Base-by-base conservation (phyloP, 75 land plant species). In the Cryptomeria japonica region DNA sequence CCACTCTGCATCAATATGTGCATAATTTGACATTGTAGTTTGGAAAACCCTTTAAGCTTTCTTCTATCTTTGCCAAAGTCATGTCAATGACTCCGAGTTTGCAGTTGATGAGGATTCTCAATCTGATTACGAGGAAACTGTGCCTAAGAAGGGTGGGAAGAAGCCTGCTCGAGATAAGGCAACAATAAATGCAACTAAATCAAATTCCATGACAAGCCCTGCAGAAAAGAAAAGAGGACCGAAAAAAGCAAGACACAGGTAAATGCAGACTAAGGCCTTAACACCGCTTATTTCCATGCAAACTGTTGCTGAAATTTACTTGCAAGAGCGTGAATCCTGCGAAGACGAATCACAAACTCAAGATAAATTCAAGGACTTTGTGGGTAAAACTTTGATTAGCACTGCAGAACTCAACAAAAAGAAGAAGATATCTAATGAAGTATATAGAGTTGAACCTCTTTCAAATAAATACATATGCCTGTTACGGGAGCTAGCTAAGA, bases 381-480 rank as follows among this genome's bases (percentile, higher is more conserved):
- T 36, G 22, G 68, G 38, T n/a, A 85, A 34, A 1, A 28, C 55
- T 36, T 34, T 37, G 41, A 84, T 34, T 19, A 51, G 47, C n/a
- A 80, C 47, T 42, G 84, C 25, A 44, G 84, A 42, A 25, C n/a
- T 15, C 16, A 14, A 84, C 19, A 85, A n/a, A 85, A 56, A 55
- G 42, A 2, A 55, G n/a, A 85, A 36, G 22, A n/a, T 6, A 53
- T 8, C 38, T 53, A 47, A 85, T 34, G 49, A 85, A 34, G 39
- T 92, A 38, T 86, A 84, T 72, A 90, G 84, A 89, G 94, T 94
- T 56, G 84, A 88, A 55, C 90, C 90, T 55, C 95, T 98, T 85
- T 91, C 99, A 41, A 97, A 95, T 39, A 93, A 87, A 93, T 96
- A 98, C 86, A 94, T 96, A 86, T 96, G 96, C 73, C 58, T 95